These are phyloP conservation scores for Gastrodia elata DNA, from an alignment of 106 monocot genomes.

Conservation along the genomic window DNA sequence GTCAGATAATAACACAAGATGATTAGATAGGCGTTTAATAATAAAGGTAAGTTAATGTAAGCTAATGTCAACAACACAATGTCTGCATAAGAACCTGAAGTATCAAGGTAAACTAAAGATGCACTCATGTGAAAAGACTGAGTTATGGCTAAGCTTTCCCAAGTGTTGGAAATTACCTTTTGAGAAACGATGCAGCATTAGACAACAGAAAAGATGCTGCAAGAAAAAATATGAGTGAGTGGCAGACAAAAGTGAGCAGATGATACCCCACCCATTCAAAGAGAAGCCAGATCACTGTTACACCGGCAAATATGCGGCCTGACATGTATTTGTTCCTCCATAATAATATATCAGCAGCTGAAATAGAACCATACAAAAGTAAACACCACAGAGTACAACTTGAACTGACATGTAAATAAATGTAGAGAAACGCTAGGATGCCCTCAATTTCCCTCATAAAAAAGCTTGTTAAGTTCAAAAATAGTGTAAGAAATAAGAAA, in stretches of 20 bases:
- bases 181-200: constrained; percentile 42
- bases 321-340: constrained; percentile 70
- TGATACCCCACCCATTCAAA: constrained; percentile 71
- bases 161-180: constrained; percentile 24
- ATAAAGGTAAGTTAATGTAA: no score
- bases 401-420: no score
- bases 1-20: no score
- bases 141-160: not conserved
- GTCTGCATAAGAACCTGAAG: no score
- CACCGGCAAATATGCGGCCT: constrained; percentile 41
- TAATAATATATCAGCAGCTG: constrained; percentile 59
- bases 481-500: no score
- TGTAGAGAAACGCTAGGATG: no score
- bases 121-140: no score
- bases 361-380: constrained; percentile 6
- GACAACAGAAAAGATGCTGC: constrained; percentile 55
- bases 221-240: constrained; percentile 45
- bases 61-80: no score
- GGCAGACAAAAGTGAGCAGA: constrained; percentile 51
- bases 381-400: not conserved
- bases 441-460: no score
- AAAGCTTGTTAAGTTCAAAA: no score
- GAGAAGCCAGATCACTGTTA: constrained; percentile 61
- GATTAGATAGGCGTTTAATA: no score
- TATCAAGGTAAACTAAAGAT: no score